phyloP scores from a whole-genome alignment of 2,329 filamentous ascomycete genomes.

The Karstenula rhodostoma region DNA sequence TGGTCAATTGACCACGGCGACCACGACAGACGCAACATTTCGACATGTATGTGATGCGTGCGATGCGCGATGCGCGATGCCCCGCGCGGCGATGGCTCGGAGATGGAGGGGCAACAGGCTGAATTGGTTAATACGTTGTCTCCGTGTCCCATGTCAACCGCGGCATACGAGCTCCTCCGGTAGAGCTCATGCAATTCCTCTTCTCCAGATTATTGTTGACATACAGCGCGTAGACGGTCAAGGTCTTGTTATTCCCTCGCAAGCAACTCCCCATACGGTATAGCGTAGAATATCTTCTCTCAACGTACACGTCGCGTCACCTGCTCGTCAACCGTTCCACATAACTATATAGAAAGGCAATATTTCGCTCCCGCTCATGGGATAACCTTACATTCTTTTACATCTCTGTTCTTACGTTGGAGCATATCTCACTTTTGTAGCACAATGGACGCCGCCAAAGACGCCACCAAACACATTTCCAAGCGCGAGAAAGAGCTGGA shows the following conservation, averaged over 20 bases:
- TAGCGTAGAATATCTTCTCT: constrained; percentile 9
- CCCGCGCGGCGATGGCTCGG: constrained; percentile 37
- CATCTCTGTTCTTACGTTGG: neutral
- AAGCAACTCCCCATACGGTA: constrained; percentile 1
- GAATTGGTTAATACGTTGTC: constrained; percentile 17
- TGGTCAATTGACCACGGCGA: neutral
- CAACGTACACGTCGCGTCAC: neutral
- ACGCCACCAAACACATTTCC: constrained; percentile 24
- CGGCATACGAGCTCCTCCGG: neutral
- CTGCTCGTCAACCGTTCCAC: neutral
- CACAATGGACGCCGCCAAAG: constrained; percentile 35
- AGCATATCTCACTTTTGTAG: neutral
- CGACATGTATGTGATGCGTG: constrained; percentile 15
- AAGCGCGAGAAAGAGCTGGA: constrained; percentile 35
- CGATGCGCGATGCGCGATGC: constrained; percentile 26
- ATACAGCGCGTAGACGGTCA: neutral
- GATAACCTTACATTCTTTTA: neutral
- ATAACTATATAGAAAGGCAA: neutral
- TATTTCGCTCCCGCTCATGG: neutral
- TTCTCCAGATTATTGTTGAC: neutral
- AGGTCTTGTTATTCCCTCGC: neutral
- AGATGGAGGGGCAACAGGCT: constrained; percentile 25
- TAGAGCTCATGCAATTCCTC: neutral
- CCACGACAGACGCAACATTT: neutral
- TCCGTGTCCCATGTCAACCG: neutral